These are phyloP conservation scores for Botryotinia narcissicola DNA, from an alignment of 2,329 filamentous ascomycete species.

Conservation along the genomic window DNA sequence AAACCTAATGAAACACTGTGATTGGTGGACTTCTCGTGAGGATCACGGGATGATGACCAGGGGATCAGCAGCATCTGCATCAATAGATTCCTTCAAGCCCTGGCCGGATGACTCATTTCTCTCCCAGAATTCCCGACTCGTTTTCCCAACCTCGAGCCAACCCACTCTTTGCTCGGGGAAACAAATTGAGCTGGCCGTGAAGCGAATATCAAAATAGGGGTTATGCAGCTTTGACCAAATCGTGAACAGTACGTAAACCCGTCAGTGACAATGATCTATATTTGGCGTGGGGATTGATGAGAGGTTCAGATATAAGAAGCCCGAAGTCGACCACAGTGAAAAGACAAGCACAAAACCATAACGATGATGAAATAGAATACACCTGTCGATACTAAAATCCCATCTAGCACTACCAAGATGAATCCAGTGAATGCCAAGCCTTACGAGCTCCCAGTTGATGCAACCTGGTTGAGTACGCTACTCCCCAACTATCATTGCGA, in stretches of 20 bases:
- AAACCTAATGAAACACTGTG: too few relatives aligned
- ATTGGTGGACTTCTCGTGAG: neutral
- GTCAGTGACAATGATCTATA: neutral
- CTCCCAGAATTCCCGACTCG: neutral
- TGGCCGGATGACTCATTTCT: neutral
- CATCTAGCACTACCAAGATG: neutral
- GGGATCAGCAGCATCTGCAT: neutral
- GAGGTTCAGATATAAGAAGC: neutral
- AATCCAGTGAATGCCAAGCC: constrained; percentile 7
- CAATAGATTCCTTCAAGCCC: neutral
- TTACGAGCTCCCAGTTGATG: neutral
- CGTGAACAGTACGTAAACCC: neutral
- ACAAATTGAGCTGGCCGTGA: neutral
- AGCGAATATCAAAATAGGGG: constrained; percentile 8
- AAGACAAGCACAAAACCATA: too few relatives aligned
- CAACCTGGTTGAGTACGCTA: constrained; percentile 4
- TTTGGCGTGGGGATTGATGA: too few relatives aligned
- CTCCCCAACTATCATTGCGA: neutral
- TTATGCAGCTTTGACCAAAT: neutral
- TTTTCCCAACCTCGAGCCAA: neutral
- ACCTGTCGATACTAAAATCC: neutral
- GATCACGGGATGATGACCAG: neutral
- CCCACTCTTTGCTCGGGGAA: neutral
- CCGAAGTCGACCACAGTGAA: neutral
- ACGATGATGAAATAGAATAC: neutral